Evolutionary conservation across 2,329 filamentous ascomycete species (phyloP).

Genomic region (Fusarium haematococcum): DNA sequence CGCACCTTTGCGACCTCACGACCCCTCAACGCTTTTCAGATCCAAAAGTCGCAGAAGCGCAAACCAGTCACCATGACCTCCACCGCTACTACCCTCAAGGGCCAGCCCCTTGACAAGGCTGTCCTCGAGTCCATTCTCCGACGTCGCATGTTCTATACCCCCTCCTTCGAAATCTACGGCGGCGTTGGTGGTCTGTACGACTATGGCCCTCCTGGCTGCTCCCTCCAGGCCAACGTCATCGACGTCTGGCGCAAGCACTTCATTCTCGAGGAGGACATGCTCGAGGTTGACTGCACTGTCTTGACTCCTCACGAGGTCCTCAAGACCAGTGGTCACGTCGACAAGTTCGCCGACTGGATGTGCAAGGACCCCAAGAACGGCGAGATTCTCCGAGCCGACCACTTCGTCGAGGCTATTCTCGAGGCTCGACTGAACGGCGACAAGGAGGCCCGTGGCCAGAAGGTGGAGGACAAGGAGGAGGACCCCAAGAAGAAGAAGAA

Average conservation of each 20-base stretch:
- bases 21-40: constrained; percentile 47
- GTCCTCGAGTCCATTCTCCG: constrained; percentile 87
- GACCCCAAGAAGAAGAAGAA: constrained; percentile 84
- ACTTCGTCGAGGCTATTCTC: constrained; percentile 94
- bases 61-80: constrained; percentile 57
- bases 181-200: constrained; percentile 92
- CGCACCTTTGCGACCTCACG: constrained; percentile 48
- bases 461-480: constrained; percentile 81
- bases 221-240: constrained; percentile 87
- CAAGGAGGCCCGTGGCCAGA: constrained; percentile 90
- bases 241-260: constrained; percentile 95
- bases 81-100: constrained; percentile 81
- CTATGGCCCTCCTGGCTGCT: constrained; percentile 90
- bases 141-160: constrained; percentile 93
- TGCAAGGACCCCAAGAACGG: constrained; percentile 98
- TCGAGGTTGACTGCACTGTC: constrained; percentile 94
- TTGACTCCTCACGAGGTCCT: constrained; percentile 93
- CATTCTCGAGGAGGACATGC: constrained; percentile 92
- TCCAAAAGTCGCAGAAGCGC: constrained; percentile 42
- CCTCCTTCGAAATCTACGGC: constrained; percentile 95
- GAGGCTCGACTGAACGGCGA: constrained; percentile 89
- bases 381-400: constrained; percentile 95
- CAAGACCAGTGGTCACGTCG: constrained; percentile 96
- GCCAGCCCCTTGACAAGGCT: constrained; percentile 87
- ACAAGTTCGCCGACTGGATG: constrained; percentile 99